Evolutionary conservation across 805 yeast genomes (phyloP).

Genomic region (Tetrapisispora namnaoensis): DNA sequence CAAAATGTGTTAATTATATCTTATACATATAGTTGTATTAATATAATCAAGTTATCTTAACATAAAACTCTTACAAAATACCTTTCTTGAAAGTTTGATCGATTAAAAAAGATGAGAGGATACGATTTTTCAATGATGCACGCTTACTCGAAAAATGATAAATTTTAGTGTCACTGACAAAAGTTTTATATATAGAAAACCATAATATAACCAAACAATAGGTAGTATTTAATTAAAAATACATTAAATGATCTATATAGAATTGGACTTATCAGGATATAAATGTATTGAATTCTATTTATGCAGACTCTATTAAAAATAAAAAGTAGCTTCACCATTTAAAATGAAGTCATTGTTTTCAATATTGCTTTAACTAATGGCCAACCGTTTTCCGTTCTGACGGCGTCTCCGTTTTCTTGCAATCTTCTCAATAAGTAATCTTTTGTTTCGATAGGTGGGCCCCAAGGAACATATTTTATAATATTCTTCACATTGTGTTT

Average conservation of each 20-base stretch:
- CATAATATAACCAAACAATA: too few species aligned
- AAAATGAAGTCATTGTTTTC: conserved; percentile 21
- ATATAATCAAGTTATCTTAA: too few species aligned
- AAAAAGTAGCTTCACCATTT: neutral
- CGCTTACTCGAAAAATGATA: too few species aligned
- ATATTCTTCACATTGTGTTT: conserved; percentile 61
- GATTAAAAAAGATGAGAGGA: neutral
- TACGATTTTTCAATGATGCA: neutral
- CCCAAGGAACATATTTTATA: conserved; percentile 96
- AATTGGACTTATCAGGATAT: too few species aligned
- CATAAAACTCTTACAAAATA: too few species aligned
- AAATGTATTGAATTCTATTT: neutral
- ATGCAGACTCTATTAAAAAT: neutral
- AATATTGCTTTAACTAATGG: conserved; percentile 52
- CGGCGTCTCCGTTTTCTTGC: conserved; percentile 95
- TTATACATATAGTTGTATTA: too few species aligned
- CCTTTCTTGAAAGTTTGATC: too few species aligned
- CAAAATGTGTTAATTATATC: too few species aligned
- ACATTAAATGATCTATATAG: neutral
- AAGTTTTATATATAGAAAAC: too few species aligned
- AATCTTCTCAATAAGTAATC: conserved; percentile 81
- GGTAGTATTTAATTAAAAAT: too few species aligned
- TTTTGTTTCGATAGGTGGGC: conserved; percentile 89
- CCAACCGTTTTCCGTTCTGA: conserved; percentile 73
- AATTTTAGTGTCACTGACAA: neutral